Conservation (phyloP, 768 basidiomycete genomes). For the Naganishia kalamii region DNA sequence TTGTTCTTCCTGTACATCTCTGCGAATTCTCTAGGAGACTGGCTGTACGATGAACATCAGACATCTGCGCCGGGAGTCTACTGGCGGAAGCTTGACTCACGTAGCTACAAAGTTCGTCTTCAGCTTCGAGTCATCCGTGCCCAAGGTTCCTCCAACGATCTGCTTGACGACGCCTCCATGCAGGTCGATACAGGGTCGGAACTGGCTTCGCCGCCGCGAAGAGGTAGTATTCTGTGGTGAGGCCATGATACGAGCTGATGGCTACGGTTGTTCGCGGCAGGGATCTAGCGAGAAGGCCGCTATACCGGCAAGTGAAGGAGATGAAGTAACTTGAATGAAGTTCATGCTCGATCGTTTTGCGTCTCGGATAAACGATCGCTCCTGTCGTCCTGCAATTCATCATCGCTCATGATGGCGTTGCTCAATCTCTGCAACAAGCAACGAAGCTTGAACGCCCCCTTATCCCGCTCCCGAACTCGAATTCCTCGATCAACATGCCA, state of each 20-base stretch:
- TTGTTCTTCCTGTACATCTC: constrained; percentile 63
- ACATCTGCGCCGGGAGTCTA: too few relatives aligned
- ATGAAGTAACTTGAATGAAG: too few relatives aligned
- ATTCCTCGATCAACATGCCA: not conserved
- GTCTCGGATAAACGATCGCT: too few relatives aligned
- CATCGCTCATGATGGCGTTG: too few relatives aligned
- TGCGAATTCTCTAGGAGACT: constrained; percentile 73
- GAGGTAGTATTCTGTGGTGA: not conserved
- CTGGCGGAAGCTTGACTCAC: constrained; percentile 57
- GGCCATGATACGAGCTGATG: not conserved
- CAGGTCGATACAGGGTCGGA: constrained; percentile 93
- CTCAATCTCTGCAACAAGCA: too few relatives aligned
- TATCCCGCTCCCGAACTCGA: too few relatives aligned
- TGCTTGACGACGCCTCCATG: constrained; percentile 96
- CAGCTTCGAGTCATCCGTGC: constrained; percentile 56
- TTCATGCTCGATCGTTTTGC: too few relatives aligned
- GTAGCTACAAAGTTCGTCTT: constrained; percentile 87
- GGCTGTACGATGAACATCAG: too few relatives aligned
- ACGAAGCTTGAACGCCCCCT: too few relatives aligned
- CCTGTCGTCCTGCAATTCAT: too few relatives aligned
- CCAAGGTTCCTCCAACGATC: constrained; percentile 87
- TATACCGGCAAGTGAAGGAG: too few relatives aligned
- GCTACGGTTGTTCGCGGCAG: not conserved
- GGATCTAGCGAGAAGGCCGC: too few relatives aligned
- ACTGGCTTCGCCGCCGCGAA: constrained; percentile 42